Percentiles rank a stretch among this genome's conserved stretches.
phyloP scores from a whole-genome alignment of 352 stramenopile genomes.

The Globisporangium ultimum region DNA sequence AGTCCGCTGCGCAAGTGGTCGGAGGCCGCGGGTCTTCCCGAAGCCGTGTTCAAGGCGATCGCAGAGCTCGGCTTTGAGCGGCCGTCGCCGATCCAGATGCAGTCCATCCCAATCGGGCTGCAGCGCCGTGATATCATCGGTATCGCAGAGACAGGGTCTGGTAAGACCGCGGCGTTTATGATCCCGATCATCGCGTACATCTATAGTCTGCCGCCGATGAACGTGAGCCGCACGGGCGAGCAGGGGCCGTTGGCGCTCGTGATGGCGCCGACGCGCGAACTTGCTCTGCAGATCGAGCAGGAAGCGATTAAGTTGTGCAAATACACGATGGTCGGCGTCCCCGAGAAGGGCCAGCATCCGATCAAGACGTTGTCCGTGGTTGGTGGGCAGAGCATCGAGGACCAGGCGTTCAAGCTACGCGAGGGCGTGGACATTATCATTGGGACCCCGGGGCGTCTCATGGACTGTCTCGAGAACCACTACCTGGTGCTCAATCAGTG shows the following conservation, averaged over 20 bases:
- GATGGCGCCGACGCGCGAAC: constrained; percentile 98
- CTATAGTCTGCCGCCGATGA: constrained; percentile 83
- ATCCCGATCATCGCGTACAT: constrained; percentile 97
- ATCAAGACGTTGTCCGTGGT: constrained; percentile 90
- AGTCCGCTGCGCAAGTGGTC: constrained; percentile 93
- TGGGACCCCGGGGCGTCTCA: constrained; percentile 97
- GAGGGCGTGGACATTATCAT: constrained; percentile 98
- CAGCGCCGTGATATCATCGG: constrained; percentile 97
- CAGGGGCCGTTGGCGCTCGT: constrained; percentile 96
- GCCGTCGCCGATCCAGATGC: constrained; percentile 98
- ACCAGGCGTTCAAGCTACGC: constrained; percentile 95
- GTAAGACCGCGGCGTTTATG: constrained; percentile 98
- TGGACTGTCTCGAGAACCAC: constrained; percentile 96
- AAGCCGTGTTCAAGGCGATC: constrained; percentile 87
- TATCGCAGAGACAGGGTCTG: constrained; percentile 98
- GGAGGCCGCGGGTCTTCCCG: constrained; percentile 63
- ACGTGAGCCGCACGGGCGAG: constrained; percentile 86
- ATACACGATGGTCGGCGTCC: constrained; percentile 70
- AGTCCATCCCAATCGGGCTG: constrained; percentile 96
- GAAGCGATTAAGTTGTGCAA: constrained; percentile 92
- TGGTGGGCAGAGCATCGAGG: constrained; percentile 94
- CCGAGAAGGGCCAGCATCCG: constrained; percentile 39
- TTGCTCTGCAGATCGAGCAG: constrained; percentile 98
- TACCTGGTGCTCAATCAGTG: constrained; percentile 99
- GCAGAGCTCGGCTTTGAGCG: constrained; percentile 92